Evolutionary conservation across 139 green algal species (phyloP).

Genomic region (Picochlorum costavermella): DNA sequence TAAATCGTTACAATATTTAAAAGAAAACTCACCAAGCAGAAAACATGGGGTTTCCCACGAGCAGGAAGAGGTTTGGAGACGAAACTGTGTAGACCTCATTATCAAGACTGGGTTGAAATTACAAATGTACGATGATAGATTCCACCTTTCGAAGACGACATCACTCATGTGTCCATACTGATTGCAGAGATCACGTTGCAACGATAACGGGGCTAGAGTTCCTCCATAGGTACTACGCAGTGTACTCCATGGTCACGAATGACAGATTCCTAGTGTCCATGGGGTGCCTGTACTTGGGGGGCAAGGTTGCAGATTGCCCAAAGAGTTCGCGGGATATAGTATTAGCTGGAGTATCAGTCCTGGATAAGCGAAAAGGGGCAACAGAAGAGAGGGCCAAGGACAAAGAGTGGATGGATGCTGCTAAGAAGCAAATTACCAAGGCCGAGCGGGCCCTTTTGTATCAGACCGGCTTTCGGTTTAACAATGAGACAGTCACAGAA

Average conservation of each 20-base stretch:
- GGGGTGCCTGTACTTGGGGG: constrained; percentile 75
- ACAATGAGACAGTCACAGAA: neutral
- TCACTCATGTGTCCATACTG: neutral
- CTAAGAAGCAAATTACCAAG: constrained; percentile 18
- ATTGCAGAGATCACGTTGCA: constrained; percentile 24
- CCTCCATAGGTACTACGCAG: constrained; percentile 59
- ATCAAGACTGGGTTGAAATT: constrained; percentile 10
- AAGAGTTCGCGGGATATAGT: constrained; percentile 60
- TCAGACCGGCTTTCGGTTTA: constrained; percentile 27
- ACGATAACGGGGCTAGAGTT: constrained; percentile 42
- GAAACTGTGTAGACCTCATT: constrained; percentile 20
- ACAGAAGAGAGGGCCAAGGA: too few relatives aligned
- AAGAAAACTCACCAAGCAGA: constrained; percentile 9
- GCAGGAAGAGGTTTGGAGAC: constrained; percentile 13
- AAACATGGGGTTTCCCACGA: constrained; percentile 18
- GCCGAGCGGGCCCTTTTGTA: constrained; percentile 44
- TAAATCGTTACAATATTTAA: constrained; percentile 8
- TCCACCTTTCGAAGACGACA: neutral
- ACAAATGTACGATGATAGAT: constrained; percentile 20
- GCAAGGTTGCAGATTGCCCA: constrained; percentile 79
- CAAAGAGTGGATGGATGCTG: neutral
- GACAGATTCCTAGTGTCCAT: constrained; percentile 65
- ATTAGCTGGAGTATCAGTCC: neutral
- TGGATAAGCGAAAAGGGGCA: neutral
- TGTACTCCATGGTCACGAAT: constrained; percentile 52